Evolutionary conservation across 805 yeast genomes (phyloP).

Genomic region (Candida alai): DNA sequence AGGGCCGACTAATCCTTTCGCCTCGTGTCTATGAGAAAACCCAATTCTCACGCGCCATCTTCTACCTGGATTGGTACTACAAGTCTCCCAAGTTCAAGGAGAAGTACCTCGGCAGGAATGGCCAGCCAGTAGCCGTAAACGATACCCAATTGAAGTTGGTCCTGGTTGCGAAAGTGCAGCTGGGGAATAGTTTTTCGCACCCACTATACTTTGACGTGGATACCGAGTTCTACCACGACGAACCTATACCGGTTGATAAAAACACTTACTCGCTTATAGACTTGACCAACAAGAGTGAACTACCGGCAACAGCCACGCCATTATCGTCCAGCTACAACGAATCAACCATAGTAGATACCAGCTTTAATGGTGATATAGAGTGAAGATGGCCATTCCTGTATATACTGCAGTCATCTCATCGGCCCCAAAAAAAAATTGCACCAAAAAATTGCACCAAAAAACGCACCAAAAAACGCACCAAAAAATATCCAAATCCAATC

Average conservation of each 20-base stretch:
- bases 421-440: neutral
- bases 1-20: constrained; percentile 13
- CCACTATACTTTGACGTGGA: constrained; percentile 25
- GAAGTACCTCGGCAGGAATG: constrained; percentile 2
- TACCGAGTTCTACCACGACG: constrained; percentile 9
- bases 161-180: constrained; percentile 14
- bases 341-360: constrained; percentile 4
- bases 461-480: no score
- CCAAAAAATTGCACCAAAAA: no score
- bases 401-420: neutral
- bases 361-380: neutral
- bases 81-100: constrained; percentile 15
- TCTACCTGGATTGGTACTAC: constrained; percentile 35
- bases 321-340: constrained; percentile 6
- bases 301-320: constrained; percentile 6
- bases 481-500: no score
- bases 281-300: constrained; percentile 10
- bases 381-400: neutral
- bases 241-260: constrained; percentile 1
- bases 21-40: constrained; percentile 12
- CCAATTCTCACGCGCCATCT: constrained; percentile 17
- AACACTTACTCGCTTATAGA: constrained; percentile 9
- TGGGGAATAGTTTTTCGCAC: constrained; percentile 9
- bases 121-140: constrained; percentile 3
- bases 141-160: constrained; percentile 14